A percentile compares a stretch with the other conserved stretches of the same genome.
These are phyloP conservation scores for Diplodia intermedia DNA, from an alignment of 2,329 filamentous ascomycete genomes.

Conservation along the genomic window DNA sequence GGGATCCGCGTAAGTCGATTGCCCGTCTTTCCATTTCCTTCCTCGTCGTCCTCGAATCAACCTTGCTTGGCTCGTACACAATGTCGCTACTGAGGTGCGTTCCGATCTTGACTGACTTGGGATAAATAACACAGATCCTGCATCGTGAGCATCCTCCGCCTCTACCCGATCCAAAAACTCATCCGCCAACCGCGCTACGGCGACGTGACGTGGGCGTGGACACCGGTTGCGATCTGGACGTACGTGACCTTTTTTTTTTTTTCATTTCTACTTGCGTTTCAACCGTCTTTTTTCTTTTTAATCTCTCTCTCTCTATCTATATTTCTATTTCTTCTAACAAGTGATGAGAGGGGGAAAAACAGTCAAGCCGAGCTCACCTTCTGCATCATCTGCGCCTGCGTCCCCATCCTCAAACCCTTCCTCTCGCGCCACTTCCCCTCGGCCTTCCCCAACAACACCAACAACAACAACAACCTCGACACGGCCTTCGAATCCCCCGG, in stretches of 20 bases:
- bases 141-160: slow-evolving; percentile 16
- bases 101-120: too few relatives aligned
- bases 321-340: too few relatives aligned
- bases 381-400: slow-evolving; percentile 25
- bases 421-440: not conserved
- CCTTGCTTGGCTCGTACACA: too few relatives aligned
- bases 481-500: not conserved
- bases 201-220: slow-evolving; percentile 18
- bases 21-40: too few relatives aligned
- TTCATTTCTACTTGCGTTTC: too few relatives aligned
- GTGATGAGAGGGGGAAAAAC: not conserved
- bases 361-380: slow-evolving; percentile 19
- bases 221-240: slow-evolving; percentile 19
- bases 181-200: slow-evolving; percentile 10
- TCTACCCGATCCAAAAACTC: slow-evolving; percentile 12
- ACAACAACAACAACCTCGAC: not conserved
- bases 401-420: slow-evolving; percentile 23
- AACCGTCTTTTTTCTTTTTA: too few relatives aligned
- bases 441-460: not conserved
- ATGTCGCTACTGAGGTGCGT: not conserved
- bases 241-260: not conserved
- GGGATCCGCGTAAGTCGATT: not conserved
- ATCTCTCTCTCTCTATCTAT: not conserved
- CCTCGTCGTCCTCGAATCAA: not conserved
- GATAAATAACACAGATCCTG: not conserved